phyloP scores from a whole-genome alignment of 306 rosid species.

The Lagenaria siceraria region DNA sequence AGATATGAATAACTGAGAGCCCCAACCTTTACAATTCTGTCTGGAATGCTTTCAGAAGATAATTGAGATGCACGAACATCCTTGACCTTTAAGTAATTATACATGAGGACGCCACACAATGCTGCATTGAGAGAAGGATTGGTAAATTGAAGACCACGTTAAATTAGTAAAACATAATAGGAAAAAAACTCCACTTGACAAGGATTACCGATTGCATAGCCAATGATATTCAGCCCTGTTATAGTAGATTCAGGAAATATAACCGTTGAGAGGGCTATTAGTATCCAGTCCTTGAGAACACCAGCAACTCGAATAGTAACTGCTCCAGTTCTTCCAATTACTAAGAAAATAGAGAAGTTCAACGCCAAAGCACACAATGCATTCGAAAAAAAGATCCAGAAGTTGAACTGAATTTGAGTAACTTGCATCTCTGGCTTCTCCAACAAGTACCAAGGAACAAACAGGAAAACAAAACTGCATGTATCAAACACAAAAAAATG shows the following conservation, averaged over 20 bases:
- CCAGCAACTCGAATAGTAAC: constrained; percentile 93
- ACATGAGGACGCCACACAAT: constrained; percentile 76
- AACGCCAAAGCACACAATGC: constrained; percentile 87
- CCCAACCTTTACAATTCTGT: constrained; percentile 49
- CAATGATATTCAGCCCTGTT: constrained; percentile 76
- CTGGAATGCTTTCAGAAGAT: constrained; percentile 48
- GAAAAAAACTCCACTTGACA: not conserved
- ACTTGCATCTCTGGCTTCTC: constrained; percentile 82
- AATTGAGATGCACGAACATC: constrained; percentile 81
- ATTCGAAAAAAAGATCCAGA: constrained; percentile 88
- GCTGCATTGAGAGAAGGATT: constrained; percentile 37
- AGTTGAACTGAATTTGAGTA: constrained; percentile 78
- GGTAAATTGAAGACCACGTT: not conserved
- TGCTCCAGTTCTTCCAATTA: constrained; percentile 93
- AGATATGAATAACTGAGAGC: not conserved
- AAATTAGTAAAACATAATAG: not conserved
- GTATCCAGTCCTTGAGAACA: constrained; percentile 91
- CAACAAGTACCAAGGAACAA: constrained; percentile 79
- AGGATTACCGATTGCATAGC: constrained; percentile 76
- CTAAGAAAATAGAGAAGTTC: constrained; percentile 92
- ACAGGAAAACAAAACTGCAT: constrained; percentile 85
- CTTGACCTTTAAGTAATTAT: constrained; percentile 81
- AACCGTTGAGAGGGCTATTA: constrained; percentile 89
- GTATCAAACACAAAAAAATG: constrained; percentile 6
- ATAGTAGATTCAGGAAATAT: constrained; percentile 88